phyloP scores from a whole-genome alignment of 257 asterid species.

The Jasminum sambac region DNA sequence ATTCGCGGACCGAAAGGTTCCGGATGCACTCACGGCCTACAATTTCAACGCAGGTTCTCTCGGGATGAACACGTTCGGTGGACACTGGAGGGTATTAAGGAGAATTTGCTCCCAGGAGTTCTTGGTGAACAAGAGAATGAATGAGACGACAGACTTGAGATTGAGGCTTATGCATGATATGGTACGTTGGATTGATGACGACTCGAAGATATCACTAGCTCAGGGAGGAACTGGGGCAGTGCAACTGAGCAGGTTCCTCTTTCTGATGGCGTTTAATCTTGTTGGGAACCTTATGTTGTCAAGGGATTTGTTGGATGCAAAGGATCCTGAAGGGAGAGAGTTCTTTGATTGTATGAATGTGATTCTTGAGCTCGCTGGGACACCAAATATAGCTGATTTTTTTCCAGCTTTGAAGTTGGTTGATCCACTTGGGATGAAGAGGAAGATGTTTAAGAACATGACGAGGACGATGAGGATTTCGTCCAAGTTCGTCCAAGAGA shows the following conservation, averaged over 20 bases:
- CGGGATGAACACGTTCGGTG: constrained; percentile 1
- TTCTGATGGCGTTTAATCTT: constrained; percentile 16
- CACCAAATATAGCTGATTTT: constrained; percentile 21
- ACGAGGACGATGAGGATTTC: neutral
- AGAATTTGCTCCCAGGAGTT: constrained; percentile 3
- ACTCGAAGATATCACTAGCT: neutral
- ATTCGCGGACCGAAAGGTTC: constrained; percentile 6
- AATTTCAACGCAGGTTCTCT: constrained; percentile 8
- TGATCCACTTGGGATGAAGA: constrained; percentile 15
- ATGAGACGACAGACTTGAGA: constrained; percentile 7
- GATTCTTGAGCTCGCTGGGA: constrained; percentile 11
- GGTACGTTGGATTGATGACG: constrained; percentile 17
- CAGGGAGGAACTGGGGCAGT: constrained; percentile 1
- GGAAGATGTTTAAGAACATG: constrained; percentile 9
- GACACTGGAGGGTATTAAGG: constrained; percentile 12
- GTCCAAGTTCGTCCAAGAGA: constrained; percentile 12
- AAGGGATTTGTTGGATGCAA: constrained; percentile 10
- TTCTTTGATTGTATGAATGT: constrained; percentile 7
- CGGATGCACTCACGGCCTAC: neutral
- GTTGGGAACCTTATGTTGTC: constrained; percentile 18
- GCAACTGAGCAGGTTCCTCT: neutral
- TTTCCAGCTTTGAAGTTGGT: neutral
- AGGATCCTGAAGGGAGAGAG: constrained; percentile 7
- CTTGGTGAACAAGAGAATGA: constrained; percentile 11
- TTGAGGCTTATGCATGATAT: constrained; percentile 7